Evolutionary conservation across 2,329 filamentous ascomycete genomes (phyloP).

Genomic region (Myriosclerotinia duriaeana): DNA sequence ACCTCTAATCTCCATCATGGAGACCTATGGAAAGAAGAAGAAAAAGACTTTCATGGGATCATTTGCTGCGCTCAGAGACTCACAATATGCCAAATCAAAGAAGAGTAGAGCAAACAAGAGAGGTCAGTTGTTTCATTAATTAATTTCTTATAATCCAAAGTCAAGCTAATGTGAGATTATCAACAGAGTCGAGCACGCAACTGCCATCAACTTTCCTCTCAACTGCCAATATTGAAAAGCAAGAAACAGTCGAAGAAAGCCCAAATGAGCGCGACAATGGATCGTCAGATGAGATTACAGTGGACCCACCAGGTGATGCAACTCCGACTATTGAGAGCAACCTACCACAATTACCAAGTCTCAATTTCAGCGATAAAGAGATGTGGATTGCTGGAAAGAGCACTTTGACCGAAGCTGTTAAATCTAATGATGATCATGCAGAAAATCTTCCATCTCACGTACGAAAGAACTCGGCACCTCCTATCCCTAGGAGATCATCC

Average conservation of each 20-base stretch:
- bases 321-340: neutral
- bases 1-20: slow-evolving; percentile 22
- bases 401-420: neutral
- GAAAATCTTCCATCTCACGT: slow-evolving; percentile 20
- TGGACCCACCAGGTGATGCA: neutral
- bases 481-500: slow-evolving; percentile 34
- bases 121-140: neutral
- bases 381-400: neutral
- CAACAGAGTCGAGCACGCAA: neutral
- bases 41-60: slow-evolving; percentile 29
- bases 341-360: slow-evolving; percentile 16
- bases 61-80: slow-evolving; percentile 29
- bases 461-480: slow-evolving; percentile 29
- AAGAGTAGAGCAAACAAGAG: slow-evolving; percentile 5
- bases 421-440: neutral
- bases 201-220: slow-evolving; percentile 2
- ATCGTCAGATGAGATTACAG: neutral
- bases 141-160: neutral
- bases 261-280: neutral
- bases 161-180: neutral
- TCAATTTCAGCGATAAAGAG: slow-evolving; percentile 13
- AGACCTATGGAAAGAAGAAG: slow-evolving; percentile 34
- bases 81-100: slow-evolving; percentile 22
- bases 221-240: neutral
- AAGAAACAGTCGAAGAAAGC: neutral